Evolutionary conservation across 495 filamentous ascomycete genomes (phyloP), one percentile per base, ranked within the genome.

Genomic region (Penicillium diatomitis): DNA sequence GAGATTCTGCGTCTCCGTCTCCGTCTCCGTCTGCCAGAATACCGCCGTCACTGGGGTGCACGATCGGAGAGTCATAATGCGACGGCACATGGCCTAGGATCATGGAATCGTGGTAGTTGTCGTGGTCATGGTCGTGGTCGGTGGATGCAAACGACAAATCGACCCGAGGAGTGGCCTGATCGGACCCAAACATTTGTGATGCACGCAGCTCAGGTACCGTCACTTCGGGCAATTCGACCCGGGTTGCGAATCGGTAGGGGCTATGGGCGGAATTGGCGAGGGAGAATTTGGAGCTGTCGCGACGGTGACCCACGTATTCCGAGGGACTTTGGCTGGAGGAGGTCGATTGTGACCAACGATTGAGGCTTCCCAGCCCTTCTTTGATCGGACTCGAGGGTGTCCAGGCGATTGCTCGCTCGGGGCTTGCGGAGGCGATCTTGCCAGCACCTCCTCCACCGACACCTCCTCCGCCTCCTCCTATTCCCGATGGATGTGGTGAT

Each of bases 301-400:
- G 71, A 38, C 69, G 64, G 48, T 74, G 70, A 41, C 69, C 63
- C 8, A 53, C 53, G 35, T 59, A 51, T 6, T 65, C 56, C 4
- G 74, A 67, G 36, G 84, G 85, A 32, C 74, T 66, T 41, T 71
- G 79, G 63, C 85, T 90, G 39, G 84, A 88, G 7, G 76, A 60
- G 20, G 88, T 87, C 4, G 85, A 88, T 30, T 84, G 79, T 30
- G 86, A 90, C 88, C 86, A 91, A 46, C 87, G 82, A 65, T 91
- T 88, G 58, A 88, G 74, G 49, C 82, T 88, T 32, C 79, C 81
- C 38, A 88, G 66, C 4, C 81, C 80, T 57, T 87, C 85, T 56
- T 72, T 76, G 48, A 82, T 65, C 46, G 67, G 74, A 41, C 69
- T 67, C 41, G 62, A 59, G 46, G 64, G 69, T 29, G 54, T 58